Evolutionary conservation across 2,329 filamentous ascomycete genomes (phyloP).

Genomic region (Verticillium zaregamsianum): DNA sequence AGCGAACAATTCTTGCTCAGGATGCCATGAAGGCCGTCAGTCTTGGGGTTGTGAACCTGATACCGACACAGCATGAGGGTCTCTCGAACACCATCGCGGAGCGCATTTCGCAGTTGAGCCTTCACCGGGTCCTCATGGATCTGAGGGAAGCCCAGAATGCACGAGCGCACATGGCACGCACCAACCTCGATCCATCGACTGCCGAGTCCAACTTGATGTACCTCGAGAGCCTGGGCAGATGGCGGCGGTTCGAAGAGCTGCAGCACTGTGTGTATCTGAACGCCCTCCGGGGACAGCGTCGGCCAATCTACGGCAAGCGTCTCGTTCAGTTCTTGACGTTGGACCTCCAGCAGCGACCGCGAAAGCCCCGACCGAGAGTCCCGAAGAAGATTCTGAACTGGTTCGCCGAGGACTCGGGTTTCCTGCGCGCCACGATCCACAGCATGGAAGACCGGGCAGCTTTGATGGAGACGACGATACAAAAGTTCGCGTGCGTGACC

Average conservation of each 20-base stretch:
- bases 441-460: slow-evolving; percentile 70
- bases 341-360: slow-evolving; percentile 53
- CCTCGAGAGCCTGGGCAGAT: slow-evolving; percentile 67
- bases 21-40: slow-evolving; percentile 62
- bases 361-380: slow-evolving; percentile 55
- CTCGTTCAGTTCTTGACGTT: slow-evolving; percentile 73
- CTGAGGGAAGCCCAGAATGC: slow-evolving; percentile 67
- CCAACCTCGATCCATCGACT: slow-evolving; percentile 59
- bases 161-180: slow-evolving; percentile 52
- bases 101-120: slow-evolving; percentile 61
- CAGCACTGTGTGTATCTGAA: slow-evolving; percentile 80
- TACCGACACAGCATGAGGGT: slow-evolving; percentile 67
- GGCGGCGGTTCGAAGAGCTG: slow-evolving; percentile 70
- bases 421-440: slow-evolving; percentile 64
- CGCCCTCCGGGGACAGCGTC: slow-evolving; percentile 72
- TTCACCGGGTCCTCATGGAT: slow-evolving; percentile 64
- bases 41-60: slow-evolving; percentile 73
- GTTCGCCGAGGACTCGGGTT: slow-evolving; percentile 66
- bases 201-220: slow-evolving; percentile 67
- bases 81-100: slow-evolving; percentile 52
- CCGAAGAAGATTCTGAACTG: slow-evolving; percentile 65
- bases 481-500: slow-evolving; percentile 89
- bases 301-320: slow-evolving; percentile 75
- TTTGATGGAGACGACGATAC: slow-evolving; percentile 68
- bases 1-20: slow-evolving; percentile 58